Base-by-base conservation (phyloP, 352 stramenopile genomes). In the Globisporangium splendens region DNA sequence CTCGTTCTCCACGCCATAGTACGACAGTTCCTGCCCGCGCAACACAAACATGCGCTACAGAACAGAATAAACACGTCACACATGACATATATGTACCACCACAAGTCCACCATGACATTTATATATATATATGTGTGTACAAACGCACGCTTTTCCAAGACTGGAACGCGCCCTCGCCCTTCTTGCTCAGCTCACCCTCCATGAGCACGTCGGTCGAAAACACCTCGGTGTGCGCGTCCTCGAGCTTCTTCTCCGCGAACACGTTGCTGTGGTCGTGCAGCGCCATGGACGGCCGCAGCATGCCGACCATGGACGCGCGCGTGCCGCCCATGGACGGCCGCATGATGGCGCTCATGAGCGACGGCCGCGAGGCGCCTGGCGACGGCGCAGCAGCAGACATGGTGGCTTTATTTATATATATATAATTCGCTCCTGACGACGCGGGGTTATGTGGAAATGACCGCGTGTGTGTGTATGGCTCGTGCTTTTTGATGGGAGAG, bases 161-260 rank as follows among this genome's bases (percentile, higher is more conserved):
- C 51, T 88, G 76, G 44, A 86, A 54, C 3, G 75, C 75, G 42
- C 64, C 65, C 59, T 86, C 75, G 44, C 80, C 80, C 54, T 87
- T 90, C 61, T 90, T 90, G 33, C 68, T 76, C 8, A 90, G 62
- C 53, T 84, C 69, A 2, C 80, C 77, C 53, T 90, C 77, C 77
- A 90, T 90, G 33, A 90, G 61, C 53, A 88, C 73, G 54, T 90
- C 80, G 46, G 56, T 85, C 12, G 72, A 51, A 59, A 90, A 90
- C 18, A 90, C 63, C 46, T 78, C 70, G 22, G 75, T 54, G 47
- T 79, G 63, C 14, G 74, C 72, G 63, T 88, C 75, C 47, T 76
- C 60, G 54, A 90, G 70, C 61, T 88, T 88, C 33, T 67, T 60
- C 31, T 88, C 68, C 1, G 67, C 72, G 61, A 90, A 90, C 24